Percentiles rank a stretch among this genome's conserved stretches.
phyloP scores from a whole-genome alignment of 2,329 filamentous ascomycete species.

The Cladosporium sp. region DNA sequence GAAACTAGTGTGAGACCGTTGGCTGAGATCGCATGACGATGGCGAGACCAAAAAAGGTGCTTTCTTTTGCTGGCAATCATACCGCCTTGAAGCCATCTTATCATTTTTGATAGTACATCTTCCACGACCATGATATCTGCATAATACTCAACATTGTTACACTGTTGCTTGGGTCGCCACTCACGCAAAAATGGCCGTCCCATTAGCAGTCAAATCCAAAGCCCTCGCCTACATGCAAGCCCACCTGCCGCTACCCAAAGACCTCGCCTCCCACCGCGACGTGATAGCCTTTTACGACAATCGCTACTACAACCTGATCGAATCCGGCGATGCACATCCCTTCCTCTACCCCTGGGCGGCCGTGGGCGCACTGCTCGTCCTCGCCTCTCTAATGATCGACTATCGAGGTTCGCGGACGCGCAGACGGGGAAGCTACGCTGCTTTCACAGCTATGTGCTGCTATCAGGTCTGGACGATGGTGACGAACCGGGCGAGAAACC shows the following conservation, averaged over 20 bases:
- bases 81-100: neutral
- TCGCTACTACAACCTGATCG: conserved; percentile 38
- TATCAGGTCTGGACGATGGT: conserved; percentile 42
- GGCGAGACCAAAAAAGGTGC: neutral
- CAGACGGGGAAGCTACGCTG: conserved; percentile 39
- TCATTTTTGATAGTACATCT: neutral
- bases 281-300: conserved; percentile 28
- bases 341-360: conserved; percentile 43
- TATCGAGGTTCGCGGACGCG: conserved; percentile 39
- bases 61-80: neutral
- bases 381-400: conserved; percentile 52
- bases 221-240: neutral
- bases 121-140: neutral
- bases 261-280: neutral
- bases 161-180: neutral
- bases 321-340: conserved; percentile 37
- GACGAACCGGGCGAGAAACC: conserved; percentile 44
- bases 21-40: conserved; percentile 6
- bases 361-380: conserved; percentile 36
- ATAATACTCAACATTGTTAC: neutral
- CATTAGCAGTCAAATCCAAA: neutral
- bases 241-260: neutral
- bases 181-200: neutral
- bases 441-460: conserved; percentile 42
- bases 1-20: neutral